These are phyloP conservation scores for Kwoniella shandongensis DNA, from an alignment of 768 basidiomycete genomes.

Conservation along the genomic window DNA sequence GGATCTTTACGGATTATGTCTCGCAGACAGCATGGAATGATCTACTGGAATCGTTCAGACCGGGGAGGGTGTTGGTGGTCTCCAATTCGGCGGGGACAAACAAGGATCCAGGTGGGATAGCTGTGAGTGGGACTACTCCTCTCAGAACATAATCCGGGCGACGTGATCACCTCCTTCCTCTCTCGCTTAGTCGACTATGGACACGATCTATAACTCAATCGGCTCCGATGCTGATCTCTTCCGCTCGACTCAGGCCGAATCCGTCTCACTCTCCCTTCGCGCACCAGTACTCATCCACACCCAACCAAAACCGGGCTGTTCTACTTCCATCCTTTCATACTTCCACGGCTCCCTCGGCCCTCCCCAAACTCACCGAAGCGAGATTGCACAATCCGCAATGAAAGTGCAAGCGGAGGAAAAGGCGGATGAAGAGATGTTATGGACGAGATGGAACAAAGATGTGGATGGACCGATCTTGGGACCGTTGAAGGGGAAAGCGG, in stretches of 20 bases:
- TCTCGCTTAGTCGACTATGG: too few relatives aligned
- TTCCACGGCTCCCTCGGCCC: constrained; percentile 62
- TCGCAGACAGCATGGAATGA: constrained; percentile 62
- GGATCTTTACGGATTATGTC: too few relatives aligned
- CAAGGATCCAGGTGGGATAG: constrained; percentile 70
- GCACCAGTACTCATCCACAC: constrained; percentile 80
- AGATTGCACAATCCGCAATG: constrained; percentile 50
- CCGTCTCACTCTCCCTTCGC: constrained; percentile 71
- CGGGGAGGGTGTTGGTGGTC: constrained; percentile 79
- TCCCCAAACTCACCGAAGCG: constrained; percentile 20
- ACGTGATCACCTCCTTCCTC: too few relatives aligned
- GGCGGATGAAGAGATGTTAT: constrained; percentile 53
- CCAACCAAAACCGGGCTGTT: constrained; percentile 79
- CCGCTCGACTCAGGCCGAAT: constrained; percentile 69
- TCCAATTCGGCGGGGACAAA: constrained; percentile 88
- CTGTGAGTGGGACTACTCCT: constrained; percentile 64
- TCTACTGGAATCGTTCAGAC: constrained; percentile 71
- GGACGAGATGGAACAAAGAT: constrained; percentile 13
- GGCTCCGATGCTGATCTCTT: neutral
- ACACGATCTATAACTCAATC: too few relatives aligned
- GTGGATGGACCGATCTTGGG: constrained; percentile 53
- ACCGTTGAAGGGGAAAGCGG: constrained; percentile 45
- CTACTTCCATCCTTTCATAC: constrained; percentile 68
- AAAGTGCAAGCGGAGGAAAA: constrained; percentile 14
- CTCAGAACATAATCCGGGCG: too few relatives aligned